Evolutionary conservation across 1,139 yeast genomes (phyloP), one percentile per base, ranked within the genome.

Genomic region (Yamadazyma friedrichii): DNA sequence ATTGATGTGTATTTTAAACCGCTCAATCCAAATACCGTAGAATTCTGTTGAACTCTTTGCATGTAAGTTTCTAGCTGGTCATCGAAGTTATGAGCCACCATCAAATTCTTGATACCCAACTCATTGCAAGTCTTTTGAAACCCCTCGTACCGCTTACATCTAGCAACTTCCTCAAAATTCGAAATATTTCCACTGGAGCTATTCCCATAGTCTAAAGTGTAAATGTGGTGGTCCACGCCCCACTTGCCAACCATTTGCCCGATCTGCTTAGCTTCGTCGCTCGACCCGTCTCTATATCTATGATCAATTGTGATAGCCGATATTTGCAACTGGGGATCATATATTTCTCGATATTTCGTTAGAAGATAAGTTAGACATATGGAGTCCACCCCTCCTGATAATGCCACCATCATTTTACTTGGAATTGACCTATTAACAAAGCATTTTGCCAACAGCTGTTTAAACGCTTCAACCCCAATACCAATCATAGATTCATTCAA

Each of bases 381-480:
- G 1, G 94, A 85, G 54, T 86, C 95, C 1, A 82, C 89, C 0
- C 95, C 95, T 2, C 95, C 95, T 9, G 88, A 81, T 2, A 86
- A 71, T 0, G 91, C 89, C 15, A 62, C 49, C n/a, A 55, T 52
- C 5, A 59, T 42, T 30, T 41, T 48, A 8, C 30, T 24, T 2
- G 64, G 64, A 3, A 48, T 35, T 2, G 33, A 31, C 1, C 36
- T 33, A 3, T 25, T 20, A 2, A 31, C 34, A 31, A 51, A 54
- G 29, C 55, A 50, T 35, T 34, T 37, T 2, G 33, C n/a, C n/a
- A 57, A 42, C 44, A 42, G 49, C 12, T 34, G 33, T 9, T 40
- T 38, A 38, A 57, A 57, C 16, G 32, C 3, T 9, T 42, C 45
- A 4, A 36, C 2, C 8, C 26, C 26, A 24, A 40, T 35, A 20